Evolutionary conservation across 2,329 filamentous ascomycete species (phyloP).

Genomic region (Botrytis cinerea): DNA sequence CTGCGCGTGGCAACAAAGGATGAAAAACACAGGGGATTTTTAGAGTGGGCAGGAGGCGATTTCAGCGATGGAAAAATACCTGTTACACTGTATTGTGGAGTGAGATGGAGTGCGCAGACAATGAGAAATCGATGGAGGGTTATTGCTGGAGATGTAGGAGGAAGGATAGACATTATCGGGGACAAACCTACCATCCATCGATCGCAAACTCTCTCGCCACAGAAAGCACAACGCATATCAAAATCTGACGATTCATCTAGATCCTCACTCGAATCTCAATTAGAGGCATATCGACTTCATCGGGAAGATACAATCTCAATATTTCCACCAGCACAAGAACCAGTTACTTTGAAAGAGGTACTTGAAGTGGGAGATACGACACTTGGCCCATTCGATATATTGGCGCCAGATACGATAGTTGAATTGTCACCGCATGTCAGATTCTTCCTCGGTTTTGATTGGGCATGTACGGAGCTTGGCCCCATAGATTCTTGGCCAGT

Average conservation of each 20-base stretch:
- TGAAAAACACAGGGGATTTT: constrained; percentile 10
- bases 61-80: background rate
- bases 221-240: constrained; percentile 11
- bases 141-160: constrained; percentile 28
- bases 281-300: constrained; percentile 15
- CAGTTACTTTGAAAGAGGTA: background rate
- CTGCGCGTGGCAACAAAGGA: background rate
- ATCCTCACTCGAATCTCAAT: constrained; percentile 8
- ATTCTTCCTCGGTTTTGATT: constrained; percentile 45
- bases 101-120: constrained; percentile 33
- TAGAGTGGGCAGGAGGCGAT: constrained; percentile 2
- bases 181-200: constrained; percentile 18
- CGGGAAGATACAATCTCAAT: constrained; percentile 19
- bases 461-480: constrained; percentile 45
- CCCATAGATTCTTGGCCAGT: constrained; percentile 55
- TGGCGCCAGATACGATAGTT: constrained; percentile 25
- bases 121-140: constrained; percentile 34
- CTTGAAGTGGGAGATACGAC: background rate
- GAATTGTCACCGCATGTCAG: constrained; percentile 33
- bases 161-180: background rate
- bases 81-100: constrained; percentile 26
- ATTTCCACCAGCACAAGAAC: constrained; percentile 14
- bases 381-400: constrained; percentile 35
- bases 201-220: constrained; percentile 24
- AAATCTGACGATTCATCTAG: constrained; percentile 3